phyloP scores from a whole-genome alignment of 345 rosid species.

The Eucalyptus erythrocorys region DNA sequence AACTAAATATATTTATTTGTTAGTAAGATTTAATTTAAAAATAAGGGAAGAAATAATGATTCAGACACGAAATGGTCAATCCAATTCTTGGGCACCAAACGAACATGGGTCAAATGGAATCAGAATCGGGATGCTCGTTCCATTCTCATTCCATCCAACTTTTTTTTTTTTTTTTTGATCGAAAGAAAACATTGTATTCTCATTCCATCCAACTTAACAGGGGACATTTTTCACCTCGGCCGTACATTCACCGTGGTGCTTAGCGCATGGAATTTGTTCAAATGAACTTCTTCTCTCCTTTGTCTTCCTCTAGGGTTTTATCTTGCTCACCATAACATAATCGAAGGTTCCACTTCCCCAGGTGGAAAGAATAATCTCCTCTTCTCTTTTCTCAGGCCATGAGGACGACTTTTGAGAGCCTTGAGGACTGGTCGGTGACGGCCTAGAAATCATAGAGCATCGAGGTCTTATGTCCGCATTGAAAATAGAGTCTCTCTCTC shows the following conservation, averaged over 20 bases:
- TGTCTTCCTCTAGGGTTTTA: not conserved
- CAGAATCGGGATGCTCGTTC: not conserved
- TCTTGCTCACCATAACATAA: not conserved
- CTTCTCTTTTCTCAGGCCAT: not conserved
- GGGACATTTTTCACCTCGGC: not conserved
- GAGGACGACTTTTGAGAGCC: not conserved
- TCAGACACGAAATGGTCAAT: not conserved
- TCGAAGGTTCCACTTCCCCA: not conserved
- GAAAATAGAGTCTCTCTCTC: not conserved
- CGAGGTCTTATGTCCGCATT: not conserved
- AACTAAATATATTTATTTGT: not conserved
- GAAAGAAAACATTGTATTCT: no score
- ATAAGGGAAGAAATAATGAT: not conserved
- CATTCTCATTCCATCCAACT: not conserved
- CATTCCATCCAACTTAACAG: not conserved
- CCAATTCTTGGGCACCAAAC: not conserved
- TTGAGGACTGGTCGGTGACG: not conserved
- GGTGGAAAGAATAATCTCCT: not conserved
- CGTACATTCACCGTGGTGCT: not conserved
- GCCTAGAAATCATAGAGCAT: not conserved
- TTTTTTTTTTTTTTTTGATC: no score
- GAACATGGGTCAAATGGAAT: not conserved
- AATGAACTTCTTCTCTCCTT: not conserved
- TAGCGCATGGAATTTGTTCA: not conserved
- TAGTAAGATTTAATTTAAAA: not conserved